Evolutionary conservation across 805 yeast species (phyloP).

Genomic region (Kluyveromyces aestuarii): DNA sequence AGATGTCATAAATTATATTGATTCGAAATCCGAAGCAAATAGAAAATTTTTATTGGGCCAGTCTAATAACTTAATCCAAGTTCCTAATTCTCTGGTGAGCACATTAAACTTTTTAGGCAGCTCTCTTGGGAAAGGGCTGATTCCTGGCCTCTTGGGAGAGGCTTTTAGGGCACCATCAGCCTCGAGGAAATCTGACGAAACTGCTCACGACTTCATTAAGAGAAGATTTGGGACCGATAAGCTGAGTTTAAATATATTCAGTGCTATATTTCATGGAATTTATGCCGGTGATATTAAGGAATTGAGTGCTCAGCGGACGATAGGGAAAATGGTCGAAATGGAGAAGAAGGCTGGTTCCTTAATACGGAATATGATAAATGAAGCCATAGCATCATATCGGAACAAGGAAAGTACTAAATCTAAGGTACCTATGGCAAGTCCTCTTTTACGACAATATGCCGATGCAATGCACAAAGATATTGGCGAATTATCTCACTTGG

Average conservation of each 20-base stretch:
- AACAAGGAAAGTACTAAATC: slow-evolving; percentile 6
- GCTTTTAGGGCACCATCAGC: slow-evolving; percentile 33
- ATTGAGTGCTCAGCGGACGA: slow-evolving; percentile 55
- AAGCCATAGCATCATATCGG: slow-evolving; percentile 20
- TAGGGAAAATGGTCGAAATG: slow-evolving; percentile 45
- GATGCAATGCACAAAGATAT: slow-evolving; percentile 32
- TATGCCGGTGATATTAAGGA: slow-evolving; percentile 75
- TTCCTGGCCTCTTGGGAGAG: slow-evolving; percentile 41
- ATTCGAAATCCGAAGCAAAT: slow-evolving; percentile 52
- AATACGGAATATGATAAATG: slow-evolving; percentile 35
- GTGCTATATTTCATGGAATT: slow-evolving; percentile 83
- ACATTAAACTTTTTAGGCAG: slow-evolving; percentile 30
- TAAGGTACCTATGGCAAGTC: slow-evolving; percentile 12
- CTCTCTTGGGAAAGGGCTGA: slow-evolving; percentile 38
- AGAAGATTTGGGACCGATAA: slow-evolving; percentile 57
- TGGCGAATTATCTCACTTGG: slow-evolving; percentile 29
- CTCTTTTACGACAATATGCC: slow-evolving; percentile 32
- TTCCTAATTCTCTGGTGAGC: slow-evolving; percentile 37
- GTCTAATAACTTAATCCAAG: slow-evolving; percentile 40
- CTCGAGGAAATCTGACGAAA: slow-evolving; percentile 45
- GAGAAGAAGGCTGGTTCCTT: slow-evolving; percentile 57
- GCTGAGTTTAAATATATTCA: slow-evolving; percentile 47
- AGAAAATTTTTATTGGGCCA: slow-evolving; percentile 53
- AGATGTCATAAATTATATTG: slow-evolving; percentile 50
- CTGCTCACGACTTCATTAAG: slow-evolving; percentile 54